Evolutionary conservation across 345 rosid genomes (phyloP).

Genomic region (Eutrema japonicum): DNA sequence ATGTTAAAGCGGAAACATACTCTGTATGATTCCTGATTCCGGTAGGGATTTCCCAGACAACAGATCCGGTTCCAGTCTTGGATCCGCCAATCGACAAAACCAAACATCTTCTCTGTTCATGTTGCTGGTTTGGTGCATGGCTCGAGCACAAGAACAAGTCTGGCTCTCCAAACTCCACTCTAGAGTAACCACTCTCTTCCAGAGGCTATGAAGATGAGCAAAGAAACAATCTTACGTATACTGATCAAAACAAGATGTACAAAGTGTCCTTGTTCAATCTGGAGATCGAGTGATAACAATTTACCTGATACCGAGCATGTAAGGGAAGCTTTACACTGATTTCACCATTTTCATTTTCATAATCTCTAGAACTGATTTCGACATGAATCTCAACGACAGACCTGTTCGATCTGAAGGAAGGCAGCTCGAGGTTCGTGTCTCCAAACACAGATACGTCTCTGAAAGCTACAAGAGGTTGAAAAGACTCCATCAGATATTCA

Average conservation of each 20-base stretch:
- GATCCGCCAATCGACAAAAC: slow-evolving; percentile 42
- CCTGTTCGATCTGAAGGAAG: slow-evolving; percentile 69
- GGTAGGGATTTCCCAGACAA: slow-evolving; percentile 69
- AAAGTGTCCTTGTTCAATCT: not conserved
- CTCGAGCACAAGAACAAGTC: slow-evolving; percentile 58
- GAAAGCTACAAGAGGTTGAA: slow-evolving; percentile 52
- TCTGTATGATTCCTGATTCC: slow-evolving; percentile 57
- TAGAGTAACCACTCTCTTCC: slow-evolving; percentile 66
- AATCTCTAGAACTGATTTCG: slow-evolving; percentile 40
- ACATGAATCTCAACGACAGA: slow-evolving; percentile 82
- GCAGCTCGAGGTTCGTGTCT: slow-evolving; percentile 85
- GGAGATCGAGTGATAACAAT: not conserved
- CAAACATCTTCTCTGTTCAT: slow-evolving; percentile 46
- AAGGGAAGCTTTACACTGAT: slow-evolving; percentile 65
- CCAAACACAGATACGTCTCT: slow-evolving; percentile 69
- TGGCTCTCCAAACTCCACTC: slow-evolving; percentile 63
- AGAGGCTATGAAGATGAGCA: slow-evolving; percentile 50
- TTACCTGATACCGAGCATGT: slow-evolving; percentile 83
- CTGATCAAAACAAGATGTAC: not conserved
- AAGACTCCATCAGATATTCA: not conserved
- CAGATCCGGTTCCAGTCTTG: slow-evolving; percentile 31
- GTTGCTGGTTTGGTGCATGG: slow-evolving; percentile 33
- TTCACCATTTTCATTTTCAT: slow-evolving; percentile 50
- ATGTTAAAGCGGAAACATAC: slow-evolving; percentile 62
- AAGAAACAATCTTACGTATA: not conserved